Conservation (phyloP, 192 early-diverging fungal species). For the Coemansia sp. region DNA sequence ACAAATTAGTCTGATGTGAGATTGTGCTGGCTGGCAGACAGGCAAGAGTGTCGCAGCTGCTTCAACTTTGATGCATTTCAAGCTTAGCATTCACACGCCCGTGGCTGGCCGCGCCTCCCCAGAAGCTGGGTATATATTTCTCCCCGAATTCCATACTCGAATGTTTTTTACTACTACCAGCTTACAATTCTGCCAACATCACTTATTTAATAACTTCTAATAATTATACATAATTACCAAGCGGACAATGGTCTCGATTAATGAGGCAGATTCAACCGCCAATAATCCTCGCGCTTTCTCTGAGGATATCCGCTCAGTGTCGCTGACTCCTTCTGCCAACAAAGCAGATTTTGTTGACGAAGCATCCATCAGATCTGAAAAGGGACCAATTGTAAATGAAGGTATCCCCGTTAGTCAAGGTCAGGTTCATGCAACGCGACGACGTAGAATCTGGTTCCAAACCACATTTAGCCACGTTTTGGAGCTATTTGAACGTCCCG, state of each 20-base stretch:
- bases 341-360: neutral
- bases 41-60: neutral
- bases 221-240: neutral
- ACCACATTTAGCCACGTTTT: constrained; percentile 12
- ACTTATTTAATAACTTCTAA: neutral
- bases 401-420: neutral
- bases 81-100: constrained; percentile 6
- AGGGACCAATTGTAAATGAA: neutral
- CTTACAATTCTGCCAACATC: neutral
- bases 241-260: neutral
- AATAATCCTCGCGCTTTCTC: neutral
- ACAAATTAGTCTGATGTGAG: neutral
- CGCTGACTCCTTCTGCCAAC: neutral
- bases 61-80: neutral
- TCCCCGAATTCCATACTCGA: neutral
- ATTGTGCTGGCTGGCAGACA: neutral
- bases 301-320: neutral
- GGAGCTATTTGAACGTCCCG: constrained; percentile 38
- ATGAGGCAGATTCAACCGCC: neutral
- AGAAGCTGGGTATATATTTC: constrained; percentile 4
- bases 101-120: neutral
- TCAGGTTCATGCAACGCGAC: neutral
- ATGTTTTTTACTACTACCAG: neutral
- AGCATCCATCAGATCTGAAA: constrained; percentile 4
- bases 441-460: neutral